A percentile compares a stretch with the other conserved stretches of the same genome.
Conservation (phyloP, 176 grass and related monocot genomes). For the Poa pratensis region DNA sequence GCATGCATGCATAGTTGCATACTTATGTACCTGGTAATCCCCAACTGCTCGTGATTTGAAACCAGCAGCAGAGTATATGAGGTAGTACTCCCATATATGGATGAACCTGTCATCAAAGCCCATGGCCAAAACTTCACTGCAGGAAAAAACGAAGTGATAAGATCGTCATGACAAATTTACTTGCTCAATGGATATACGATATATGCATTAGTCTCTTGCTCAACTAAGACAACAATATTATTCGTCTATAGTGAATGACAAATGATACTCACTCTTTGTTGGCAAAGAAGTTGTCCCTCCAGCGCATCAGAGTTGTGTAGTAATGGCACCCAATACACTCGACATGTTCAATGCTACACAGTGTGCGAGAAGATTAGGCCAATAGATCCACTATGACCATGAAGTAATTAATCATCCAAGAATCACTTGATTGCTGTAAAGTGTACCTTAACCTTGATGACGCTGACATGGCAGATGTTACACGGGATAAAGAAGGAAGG, state of each 20-base stretch:
- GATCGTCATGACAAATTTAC: background rate
- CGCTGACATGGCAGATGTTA: background rate
- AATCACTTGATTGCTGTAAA: background rate
- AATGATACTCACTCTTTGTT: slow-evolving; percentile 12
- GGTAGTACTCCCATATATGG: slow-evolving; percentile 9
- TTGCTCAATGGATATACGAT: background rate
- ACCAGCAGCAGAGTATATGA: slow-evolving; percentile 3
- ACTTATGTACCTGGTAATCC: background rate
- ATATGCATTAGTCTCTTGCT: background rate
- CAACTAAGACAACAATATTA: background rate
- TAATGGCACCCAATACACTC: slow-evolving; percentile 1
- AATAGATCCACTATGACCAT: background rate
- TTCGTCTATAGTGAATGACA: background rate
- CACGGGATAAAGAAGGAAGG: slow-evolving; percentile 9
- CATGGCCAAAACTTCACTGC: background rate
- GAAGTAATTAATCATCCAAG: slow-evolving; percentile 2
- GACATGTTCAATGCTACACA: slow-evolving; percentile 1
- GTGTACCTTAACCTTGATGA: slow-evolving; percentile 13
- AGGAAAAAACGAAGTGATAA: background rate
- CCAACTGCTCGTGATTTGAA: background rate
- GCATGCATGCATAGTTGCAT: background rate
- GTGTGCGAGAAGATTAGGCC: background rate
- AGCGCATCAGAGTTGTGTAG: slow-evolving; percentile 8
- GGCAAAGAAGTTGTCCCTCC: background rate
- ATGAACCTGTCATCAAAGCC: slow-evolving; percentile 18